A percentile compares a stretch with the other conserved stretches of the same genome.
phyloP scores from a whole-genome alignment of 129 eudicot genomes.

The Lactuca saligna region DNA sequence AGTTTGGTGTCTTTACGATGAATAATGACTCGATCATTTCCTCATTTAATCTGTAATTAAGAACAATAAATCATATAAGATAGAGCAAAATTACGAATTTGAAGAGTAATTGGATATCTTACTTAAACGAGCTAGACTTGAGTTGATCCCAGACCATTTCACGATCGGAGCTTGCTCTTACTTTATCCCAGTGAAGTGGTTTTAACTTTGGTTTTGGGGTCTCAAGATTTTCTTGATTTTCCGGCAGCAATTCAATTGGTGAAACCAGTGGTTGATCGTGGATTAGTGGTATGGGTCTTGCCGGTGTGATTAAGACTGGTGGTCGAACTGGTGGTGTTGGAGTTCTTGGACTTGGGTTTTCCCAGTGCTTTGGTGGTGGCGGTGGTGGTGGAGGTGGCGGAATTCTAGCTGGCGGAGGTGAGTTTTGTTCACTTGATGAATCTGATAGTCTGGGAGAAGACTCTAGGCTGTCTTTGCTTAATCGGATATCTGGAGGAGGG shows the following conservation, averaged over 20 bases:
- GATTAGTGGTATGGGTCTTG: conserved; percentile 39
- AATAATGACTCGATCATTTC: conserved; percentile 98
- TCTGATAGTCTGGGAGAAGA: conserved; percentile 49
- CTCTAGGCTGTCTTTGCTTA: conserved; percentile 32
- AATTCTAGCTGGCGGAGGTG: conserved; percentile 22
- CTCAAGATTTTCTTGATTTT: conserved; percentile 44
- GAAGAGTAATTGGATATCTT: conserved; percentile 1
- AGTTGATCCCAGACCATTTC: conserved; percentile 99
- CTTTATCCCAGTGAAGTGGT: conserved; percentile 99
- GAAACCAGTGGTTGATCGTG: conserved; percentile 46
- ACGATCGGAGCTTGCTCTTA: conserved; percentile 89
- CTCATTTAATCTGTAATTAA: conserved; percentile 73
- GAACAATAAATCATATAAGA: conserved; percentile 25
- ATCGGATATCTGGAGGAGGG: conserved; percentile 30
- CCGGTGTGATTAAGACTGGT: conserved; percentile 46
- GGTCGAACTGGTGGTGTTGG: conserved; percentile 43
- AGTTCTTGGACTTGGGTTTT: conserved; percentile 24
- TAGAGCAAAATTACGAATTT: neutral
- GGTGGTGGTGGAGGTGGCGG: conserved; percentile 43
- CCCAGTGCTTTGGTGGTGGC: conserved; percentile 43
- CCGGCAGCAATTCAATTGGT: conserved; percentile 57
- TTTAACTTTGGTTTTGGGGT: conserved; percentile 75
- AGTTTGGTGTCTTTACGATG: conserved; percentile 60
- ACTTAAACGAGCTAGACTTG: conserved; percentile 91
- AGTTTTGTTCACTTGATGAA: conserved; percentile 25